These are phyloP conservation scores for Rhizopus arrhizus DNA, from an alignment of 371 early-diverging fungal genomes.

Conservation along the genomic window DNA sequence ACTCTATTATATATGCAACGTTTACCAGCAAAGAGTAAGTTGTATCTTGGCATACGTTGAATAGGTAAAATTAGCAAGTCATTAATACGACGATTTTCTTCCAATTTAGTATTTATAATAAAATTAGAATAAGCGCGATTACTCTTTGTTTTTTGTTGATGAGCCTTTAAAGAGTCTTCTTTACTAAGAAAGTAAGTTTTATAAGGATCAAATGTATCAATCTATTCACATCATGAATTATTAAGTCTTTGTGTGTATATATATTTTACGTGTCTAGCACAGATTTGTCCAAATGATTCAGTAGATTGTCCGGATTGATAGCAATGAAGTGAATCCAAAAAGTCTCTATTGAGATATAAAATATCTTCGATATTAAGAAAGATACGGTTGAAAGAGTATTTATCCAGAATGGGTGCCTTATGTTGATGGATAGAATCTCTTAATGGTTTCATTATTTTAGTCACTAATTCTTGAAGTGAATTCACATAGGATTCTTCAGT, in stretches of 20 bases:
- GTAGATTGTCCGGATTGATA: constrained; percentile 12
- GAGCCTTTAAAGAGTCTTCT: constrained; percentile 11
- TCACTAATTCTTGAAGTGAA: constrained; percentile 21
- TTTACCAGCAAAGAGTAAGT: constrained; percentile 22
- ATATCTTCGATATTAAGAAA: constrained; percentile 34
- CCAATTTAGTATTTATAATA: constrained; percentile 16
- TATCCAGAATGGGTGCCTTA: constrained; percentile 25
- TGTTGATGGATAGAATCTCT: constrained; percentile 18
- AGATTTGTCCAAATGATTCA: constrained; percentile 29
- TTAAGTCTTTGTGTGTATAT: neutral
- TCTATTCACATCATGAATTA: constrained; percentile 7
- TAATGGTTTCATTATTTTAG: constrained; percentile 23
- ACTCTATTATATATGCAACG: neutral
- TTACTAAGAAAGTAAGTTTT: constrained; percentile 25
- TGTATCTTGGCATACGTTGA: constrained; percentile 33
- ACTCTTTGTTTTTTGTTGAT: constrained; percentile 22
- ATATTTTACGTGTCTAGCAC: constrained; percentile 28
- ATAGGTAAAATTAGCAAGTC: constrained; percentile 29
- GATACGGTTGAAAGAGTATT: constrained; percentile 27
- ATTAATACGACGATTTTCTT: constrained; percentile 16
- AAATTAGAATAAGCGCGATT: constrained; percentile 22
- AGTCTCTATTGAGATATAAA: constrained; percentile 21
- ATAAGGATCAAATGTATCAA: constrained; percentile 26
- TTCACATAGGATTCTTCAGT: constrained; percentile 30
- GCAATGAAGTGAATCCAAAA: constrained; percentile 20